Base-by-base conservation (phyloP, 2,329 filamentous ascomycete genomes). In the Aspergillus caelatus region DNA sequence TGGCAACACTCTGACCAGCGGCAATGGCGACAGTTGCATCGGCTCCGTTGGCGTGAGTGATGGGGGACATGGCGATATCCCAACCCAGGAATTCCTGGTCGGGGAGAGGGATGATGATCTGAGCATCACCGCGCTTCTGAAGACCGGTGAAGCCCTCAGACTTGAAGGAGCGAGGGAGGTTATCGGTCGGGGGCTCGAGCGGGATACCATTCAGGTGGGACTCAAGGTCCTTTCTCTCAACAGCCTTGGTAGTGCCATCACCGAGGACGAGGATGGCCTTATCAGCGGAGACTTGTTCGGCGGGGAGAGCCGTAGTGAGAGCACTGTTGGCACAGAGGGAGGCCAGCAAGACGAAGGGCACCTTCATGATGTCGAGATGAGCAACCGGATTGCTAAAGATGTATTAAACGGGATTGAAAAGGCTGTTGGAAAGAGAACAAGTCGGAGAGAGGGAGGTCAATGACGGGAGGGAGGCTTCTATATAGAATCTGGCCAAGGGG, bases 21-120 rank as follows among this genome's bases (percentile, higher is more conserved):
- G 56, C 52, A 23, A 68, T 67, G n/a, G 66, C 57, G 3, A 63
- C 62, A 14, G 62, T 68, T 26, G 62, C 65, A 23, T 58, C 57
- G 21, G 62, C 65, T 23, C 62, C 58, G 58, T 68, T 68, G 55
- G 66, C 66, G 39, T 67, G 65, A 6, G 56, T 52, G 21, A 68
- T 52, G 50, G 65, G 62, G 19, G 66, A 68, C 66, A 68, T 68
- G 36, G 65, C 34, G 23, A 67, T 61, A 46, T 68, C 65, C 66
- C 66, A 68, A 57, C 65, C 65, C 16, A 68, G 66, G 39, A 68
- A 68, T 43, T 67, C 63, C 12, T 59, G 46, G 23, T 67, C 65
- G 11, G 65, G 65, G 5, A 67, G 65, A 4, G 60, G 60, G 4
- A 68, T 67, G 36, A 68, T 67, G 19, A 68, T 41, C 39, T 65